Base-by-base conservation (phyloP, 768 basidiomycete species). In the Sporobolomyces phaffii region DNA sequence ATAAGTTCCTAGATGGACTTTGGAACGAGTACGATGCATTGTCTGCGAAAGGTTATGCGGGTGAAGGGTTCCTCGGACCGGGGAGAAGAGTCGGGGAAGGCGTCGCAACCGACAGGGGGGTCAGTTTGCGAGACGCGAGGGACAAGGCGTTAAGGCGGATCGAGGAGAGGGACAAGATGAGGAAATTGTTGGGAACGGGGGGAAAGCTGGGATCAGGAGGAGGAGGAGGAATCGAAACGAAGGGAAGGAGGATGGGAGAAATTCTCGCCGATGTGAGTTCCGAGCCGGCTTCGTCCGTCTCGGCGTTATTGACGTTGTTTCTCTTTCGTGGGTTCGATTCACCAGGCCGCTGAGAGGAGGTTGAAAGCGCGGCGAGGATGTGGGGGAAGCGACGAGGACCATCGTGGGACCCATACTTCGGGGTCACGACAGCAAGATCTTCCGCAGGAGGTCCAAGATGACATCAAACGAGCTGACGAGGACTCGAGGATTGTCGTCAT, bases 321-420 rank as follows among this genome's bases (percentile, higher is more conserved):
- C 11, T 28, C 15, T 5, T 2, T 4, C 52, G 17, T n/a, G n/a
- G n/a, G n/a, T n/a, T n/a, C n/a, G n/a, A n/a, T n/a, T n/a, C n/a
- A n/a, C n/a, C 73, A 96, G 91, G 93, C 93, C 53, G 93, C 93
- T 0, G 91, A 93, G 74, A 82, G 87, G 61, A 80, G 93, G 68
- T 80, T 81, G 17, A 78, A 79, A 15, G 91, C 96, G 73, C 87
- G 88, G 72, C 86, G 86, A 74, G 77, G 82, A 1, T 97, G 93
- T 71, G 73, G 75, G n/a, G n/a, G n/a, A n/a, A n/a, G n/a, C 20
- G 72, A 76, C 7, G 71, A 59, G 4, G 73, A 74, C 33, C 57
- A 62, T n/a, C 65, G 66, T 13, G 72, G 72, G 29, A 64, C 65
- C 34, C 69, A 65, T 24, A 34, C 57, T 3, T 64, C 68, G 4